Evolutionary conservation across 805 yeast genomes (phyloP), one percentile per base, ranked within the genome.

Genomic region (Cyberlindnera saturnus): DNA sequence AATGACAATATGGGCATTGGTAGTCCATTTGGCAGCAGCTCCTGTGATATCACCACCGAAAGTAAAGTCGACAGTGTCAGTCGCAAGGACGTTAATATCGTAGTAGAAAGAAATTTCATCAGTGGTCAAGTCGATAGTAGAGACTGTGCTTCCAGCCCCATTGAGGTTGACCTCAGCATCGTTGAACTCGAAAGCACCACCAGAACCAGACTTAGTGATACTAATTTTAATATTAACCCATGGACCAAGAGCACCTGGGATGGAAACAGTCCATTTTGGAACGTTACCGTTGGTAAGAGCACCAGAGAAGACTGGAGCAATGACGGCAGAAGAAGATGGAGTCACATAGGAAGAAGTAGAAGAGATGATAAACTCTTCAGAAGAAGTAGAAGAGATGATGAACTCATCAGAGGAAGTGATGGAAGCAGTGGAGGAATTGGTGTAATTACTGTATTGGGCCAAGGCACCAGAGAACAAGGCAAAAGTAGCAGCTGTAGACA

Each of bases 221-320:
- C 36, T 13, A 13, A 47, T 38, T 3, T 35, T 35, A 40, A 53
- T 41, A 15, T 38, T 18, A n/a, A 49, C 37, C 51, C 52, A 52
- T 40, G 56, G 50, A 39, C 51, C 51, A 32, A 43, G 41, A 5
- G 34, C 31, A 30, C 47, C 53, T 46, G 59, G 59, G 15, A 52
- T 30, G 36, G 36, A 13, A 10, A 45, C 19, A 11, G 13, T 13
- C 48, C 48, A 45, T 17, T 11, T 16, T 39, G 45, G 45, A 3
- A 26, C 7, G 38, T 44, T 46, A 41, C 47, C 50, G 30, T 49
- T 44, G 30, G 46, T 42, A 15, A 36, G 26, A 37, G 47, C 26
- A 16, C 49, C 49, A 20, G 46, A 26, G 29, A 51, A 39, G n/a
- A 45, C 23, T 15, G 51, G 41, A 14, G 45, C 33, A 16, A 40